Evolutionary conservation across 306 rosid species (phyloP), one percentile per base, ranked within the genome.

Genomic region (Echinosophora koreensis): DNA sequence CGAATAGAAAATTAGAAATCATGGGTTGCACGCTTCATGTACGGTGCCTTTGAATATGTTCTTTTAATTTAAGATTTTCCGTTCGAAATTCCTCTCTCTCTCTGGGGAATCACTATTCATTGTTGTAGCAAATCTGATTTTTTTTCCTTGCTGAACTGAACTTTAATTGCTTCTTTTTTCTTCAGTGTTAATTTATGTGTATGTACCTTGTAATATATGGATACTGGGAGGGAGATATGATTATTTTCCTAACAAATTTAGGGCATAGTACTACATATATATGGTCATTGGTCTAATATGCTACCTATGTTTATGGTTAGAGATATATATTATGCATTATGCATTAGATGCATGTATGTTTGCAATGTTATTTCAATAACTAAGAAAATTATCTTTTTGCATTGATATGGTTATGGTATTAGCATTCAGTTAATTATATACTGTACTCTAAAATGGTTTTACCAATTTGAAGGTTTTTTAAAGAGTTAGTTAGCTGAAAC

Each of bases 381-480:
- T 32, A 18, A 42, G 46, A 37, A 56, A 46, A 42, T 71, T 65
- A 37, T 56, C 11, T 11, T 56, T 77, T 22, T 64, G 51, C 70
- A 64, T 55, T 59, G 34, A 64, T 34, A 2, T 57, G 55, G 39
- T 57, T 34, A 2, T 57, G 55, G 39, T 57, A 12, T 6, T 8
- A 57, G 8, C 16, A 34, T 64, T 64, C 50, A 46, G 50, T 77
- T 51, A n/a, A 63, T 28, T 72, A 34, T 49, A 10, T 50, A 28
- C 28, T 69, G 47, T 76, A 28, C 34, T 63, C 52, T 55, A 66
- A 72, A 77, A 46, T 47, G 46, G 61, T 77, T 82, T 41, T 50
- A 72, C 62, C 71, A 72, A 73, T 66, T 72, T 78, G 77, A 74
- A 73, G 72, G 80, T 12, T 39, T 76, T 73, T 62, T 52, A 30